Evolutionary conservation across 2,329 filamentous ascomycete genomes (phyloP).

Genomic region (Neonectria hederae): DNA sequence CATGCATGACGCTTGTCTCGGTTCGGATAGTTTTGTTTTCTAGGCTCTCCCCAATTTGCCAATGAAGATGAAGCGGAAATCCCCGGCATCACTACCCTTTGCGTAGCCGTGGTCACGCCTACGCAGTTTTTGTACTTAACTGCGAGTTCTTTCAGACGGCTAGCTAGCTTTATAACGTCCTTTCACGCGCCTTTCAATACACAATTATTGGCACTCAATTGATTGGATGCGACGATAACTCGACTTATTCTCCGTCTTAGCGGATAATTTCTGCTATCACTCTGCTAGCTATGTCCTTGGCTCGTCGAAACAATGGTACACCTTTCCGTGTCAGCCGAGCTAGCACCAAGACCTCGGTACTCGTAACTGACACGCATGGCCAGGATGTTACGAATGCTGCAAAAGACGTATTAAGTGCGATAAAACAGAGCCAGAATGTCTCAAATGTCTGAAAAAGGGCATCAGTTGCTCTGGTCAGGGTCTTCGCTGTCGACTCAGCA

Average conservation of each 20-base stretch:
- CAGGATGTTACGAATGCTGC: constrained; percentile 52
- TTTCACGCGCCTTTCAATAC: not conserved
- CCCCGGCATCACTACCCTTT: not conserved
- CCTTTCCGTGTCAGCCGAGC: not conserved
- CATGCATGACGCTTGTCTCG: not conserved
- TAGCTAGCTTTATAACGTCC: not conserved
- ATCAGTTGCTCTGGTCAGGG: constrained; percentile 51
- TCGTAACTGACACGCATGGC: constrained; percentile 47
- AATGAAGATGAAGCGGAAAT: no score
- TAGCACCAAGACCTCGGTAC: no score
- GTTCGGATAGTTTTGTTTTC: not conserved
- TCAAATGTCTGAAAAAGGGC: constrained; percentile 52
- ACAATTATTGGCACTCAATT: no score
- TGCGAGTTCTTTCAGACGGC: not conserved
- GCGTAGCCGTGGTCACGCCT: constrained; percentile 18
- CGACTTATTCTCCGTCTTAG: not conserved
- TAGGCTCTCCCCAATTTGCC: not conserved
- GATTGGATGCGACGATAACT: not conserved
- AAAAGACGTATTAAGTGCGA: constrained; percentile 52
- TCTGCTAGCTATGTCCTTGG: constrained; percentile 36
- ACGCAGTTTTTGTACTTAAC: constrained; percentile 12
- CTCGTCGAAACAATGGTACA: constrained; percentile 41
- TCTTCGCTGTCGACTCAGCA: constrained; percentile 49
- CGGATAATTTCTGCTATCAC: no score
- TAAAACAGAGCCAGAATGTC: constrained; percentile 50